A percentile compares a stretch with the other conserved stretches of the same genome.
Evolutionary conservation across 139 green algal genomes (phyloP).

Genomic region (Tetraselmis chui): DNA sequence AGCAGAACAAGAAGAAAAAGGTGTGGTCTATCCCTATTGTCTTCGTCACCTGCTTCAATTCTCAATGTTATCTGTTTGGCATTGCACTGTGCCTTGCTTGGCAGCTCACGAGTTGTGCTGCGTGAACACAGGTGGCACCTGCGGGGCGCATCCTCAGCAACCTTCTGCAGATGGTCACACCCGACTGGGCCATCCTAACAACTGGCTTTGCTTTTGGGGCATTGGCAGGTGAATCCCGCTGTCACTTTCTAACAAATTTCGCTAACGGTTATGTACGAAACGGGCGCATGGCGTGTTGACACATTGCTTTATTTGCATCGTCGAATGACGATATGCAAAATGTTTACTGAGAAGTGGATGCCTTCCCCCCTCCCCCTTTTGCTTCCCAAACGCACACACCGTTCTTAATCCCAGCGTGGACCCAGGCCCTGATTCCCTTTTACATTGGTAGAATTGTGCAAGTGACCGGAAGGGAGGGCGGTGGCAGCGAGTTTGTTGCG

Average conservation of each 20-base stretch:
- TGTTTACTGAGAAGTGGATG: background rate
- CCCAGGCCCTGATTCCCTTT: constrained; percentile 58
- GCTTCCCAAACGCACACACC: background rate
- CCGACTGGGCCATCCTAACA: background rate
- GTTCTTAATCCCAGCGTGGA: background rate
- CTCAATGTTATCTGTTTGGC: too few relatives aligned
- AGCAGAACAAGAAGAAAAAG: background rate
- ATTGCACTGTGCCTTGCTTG: too few relatives aligned
- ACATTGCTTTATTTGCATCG: too few relatives aligned
- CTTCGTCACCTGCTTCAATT: too few relatives aligned
- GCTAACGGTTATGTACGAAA: too few relatives aligned
- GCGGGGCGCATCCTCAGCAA: background rate
- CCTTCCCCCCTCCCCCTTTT: background rate
- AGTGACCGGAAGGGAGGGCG: constrained; percentile 62
- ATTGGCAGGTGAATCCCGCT: background rate
- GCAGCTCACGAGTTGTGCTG: too few relatives aligned
- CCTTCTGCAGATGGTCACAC: background rate
- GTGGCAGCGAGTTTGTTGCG: constrained; percentile 33
- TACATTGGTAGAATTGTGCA: constrained; percentile 72
- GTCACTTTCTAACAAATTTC: too few relatives aligned
- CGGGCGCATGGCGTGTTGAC: too few relatives aligned
- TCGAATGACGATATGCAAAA: too few relatives aligned
- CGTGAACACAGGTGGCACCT: background rate
- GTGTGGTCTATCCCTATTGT: too few relatives aligned
- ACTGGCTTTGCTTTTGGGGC: background rate